Conservation (phyloP, 2,329 filamentous ascomycete genomes). For the Aspergillus pseudoviridinutans region DNA sequence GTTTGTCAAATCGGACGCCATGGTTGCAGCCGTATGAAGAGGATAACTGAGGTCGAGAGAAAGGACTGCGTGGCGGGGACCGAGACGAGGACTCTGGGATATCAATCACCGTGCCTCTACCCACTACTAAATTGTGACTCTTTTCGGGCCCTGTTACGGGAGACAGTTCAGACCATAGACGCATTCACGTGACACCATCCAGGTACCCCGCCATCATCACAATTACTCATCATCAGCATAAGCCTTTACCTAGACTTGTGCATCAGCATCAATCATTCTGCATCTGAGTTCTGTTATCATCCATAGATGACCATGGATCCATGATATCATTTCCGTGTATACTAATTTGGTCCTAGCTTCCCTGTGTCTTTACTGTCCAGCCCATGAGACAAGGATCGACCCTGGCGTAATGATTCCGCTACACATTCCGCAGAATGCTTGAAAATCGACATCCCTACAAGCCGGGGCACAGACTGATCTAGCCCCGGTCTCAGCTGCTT, state of each 20-base stretch:
- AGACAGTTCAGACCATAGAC: slow-evolving; percentile 18
- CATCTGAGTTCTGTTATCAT: not conserved
- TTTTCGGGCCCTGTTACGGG: slow-evolving; percentile 27
- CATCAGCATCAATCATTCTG: not conserved
- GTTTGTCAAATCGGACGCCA: slow-evolving; percentile 56
- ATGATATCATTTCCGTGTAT: not conserved
- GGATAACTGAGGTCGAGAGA: slow-evolving; percentile 5
- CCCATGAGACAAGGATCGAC: not conserved
- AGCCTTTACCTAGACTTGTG: not conserved
- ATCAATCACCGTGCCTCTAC: slow-evolving; percentile 13
- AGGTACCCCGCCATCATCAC: slow-evolving; percentile 14
- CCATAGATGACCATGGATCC: not conserved
- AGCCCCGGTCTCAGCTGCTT: not conserved
- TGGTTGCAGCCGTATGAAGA: slow-evolving; percentile 26
- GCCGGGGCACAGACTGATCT: not conserved
- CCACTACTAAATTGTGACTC: slow-evolving; percentile 33
- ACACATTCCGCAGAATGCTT: not conserved
- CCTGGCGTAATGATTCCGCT: not conserved
- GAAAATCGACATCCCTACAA: not conserved
- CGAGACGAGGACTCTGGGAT: slow-evolving; percentile 8
- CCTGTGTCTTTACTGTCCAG: not conserved
- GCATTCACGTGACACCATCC: slow-evolving; percentile 16
- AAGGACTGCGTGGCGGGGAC: not conserved
- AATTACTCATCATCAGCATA: not conserved
- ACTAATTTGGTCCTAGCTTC: not conserved